phyloP scores from a whole-genome alignment of 306 rosid species.

The Mimosa bimucronata region DNA sequence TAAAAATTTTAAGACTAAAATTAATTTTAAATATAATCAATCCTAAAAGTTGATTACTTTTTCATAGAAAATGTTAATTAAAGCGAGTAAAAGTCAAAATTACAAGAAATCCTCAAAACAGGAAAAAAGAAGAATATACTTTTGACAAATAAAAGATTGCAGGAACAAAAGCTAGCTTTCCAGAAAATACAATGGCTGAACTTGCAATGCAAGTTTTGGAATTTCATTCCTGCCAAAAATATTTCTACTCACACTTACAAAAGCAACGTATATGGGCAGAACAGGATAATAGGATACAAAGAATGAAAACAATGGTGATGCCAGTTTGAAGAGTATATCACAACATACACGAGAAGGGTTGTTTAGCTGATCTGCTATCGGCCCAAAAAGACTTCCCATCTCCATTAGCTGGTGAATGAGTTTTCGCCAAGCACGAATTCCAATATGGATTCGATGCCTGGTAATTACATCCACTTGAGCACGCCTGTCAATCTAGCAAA shows the following conservation, averaged over 20 bases:
- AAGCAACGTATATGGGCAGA: constrained; percentile 31
- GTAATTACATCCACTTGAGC: constrained; percentile 65
- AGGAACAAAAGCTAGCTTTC: background rate
- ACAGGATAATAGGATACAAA: constrained; percentile 31
- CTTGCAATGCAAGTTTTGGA: background rate
- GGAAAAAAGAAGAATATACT: constrained; percentile 1
- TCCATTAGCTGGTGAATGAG: constrained; percentile 81
- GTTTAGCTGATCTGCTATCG: constrained; percentile 71
- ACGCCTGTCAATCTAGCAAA: constrained; percentile 87
- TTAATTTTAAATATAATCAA: constrained; percentile 22
- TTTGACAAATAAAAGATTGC: background rate
- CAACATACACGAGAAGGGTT: constrained; percentile 76
- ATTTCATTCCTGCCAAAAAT: background rate
- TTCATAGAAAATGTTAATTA: constrained; percentile 26
- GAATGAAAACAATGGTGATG: constrained; percentile 33
- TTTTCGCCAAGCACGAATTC: constrained; percentile 90
- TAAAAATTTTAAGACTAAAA: constrained; percentile 39
- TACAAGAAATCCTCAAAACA: constrained; percentile 26
- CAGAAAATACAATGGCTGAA: background rate
- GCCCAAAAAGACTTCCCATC: constrained; percentile 91
- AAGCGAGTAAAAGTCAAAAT: background rate
- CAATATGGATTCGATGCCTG: constrained; percentile 66
- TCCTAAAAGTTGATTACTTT: background rate
- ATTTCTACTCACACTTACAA: constrained; percentile 10
- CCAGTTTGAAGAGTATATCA: constrained; percentile 30